Evolutionary conservation across 164 flowering plant species (phyloP).

Genomic region (Vitis amurensis): DNA sequence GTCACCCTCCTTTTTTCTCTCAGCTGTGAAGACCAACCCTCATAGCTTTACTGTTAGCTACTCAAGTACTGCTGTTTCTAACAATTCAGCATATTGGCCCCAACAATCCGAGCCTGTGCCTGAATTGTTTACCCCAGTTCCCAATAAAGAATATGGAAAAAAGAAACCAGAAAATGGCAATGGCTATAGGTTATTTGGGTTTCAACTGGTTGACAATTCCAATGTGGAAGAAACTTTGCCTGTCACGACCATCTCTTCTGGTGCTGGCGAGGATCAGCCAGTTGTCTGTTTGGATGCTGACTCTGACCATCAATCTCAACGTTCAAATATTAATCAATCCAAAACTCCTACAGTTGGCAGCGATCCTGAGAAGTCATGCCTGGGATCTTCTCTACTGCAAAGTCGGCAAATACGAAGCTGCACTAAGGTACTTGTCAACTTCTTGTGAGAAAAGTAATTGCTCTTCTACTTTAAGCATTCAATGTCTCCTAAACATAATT

Average conservation of each 20-base stretch:
- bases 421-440: neutral
- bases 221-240: neutral
- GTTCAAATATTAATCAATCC: slow-evolving; percentile 1
- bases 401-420: neutral
- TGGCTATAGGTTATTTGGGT: neutral
- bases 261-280: neutral
- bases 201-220: neutral
- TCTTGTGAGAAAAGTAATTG: too few species aligned
- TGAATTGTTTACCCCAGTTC: neutral
- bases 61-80: neutral
- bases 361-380: slow-evolving; percentile 2
- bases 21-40: neutral
- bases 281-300: neutral
- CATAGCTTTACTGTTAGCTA: neutral
- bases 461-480: too few species aligned
- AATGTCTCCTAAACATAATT: too few species aligned
- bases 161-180: neutral
- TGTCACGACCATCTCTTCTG: neutral
- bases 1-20: neutral
- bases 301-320: neutral
- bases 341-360: neutral
- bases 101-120: neutral
- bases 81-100: neutral
- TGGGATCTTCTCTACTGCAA: neutral
- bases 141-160: neutral